Evolutionary conservation across 495 filamentous ascomycete genomes (phyloP), one percentile per base, ranked within the genome.

Genomic region (Xylaria acuta): DNA sequence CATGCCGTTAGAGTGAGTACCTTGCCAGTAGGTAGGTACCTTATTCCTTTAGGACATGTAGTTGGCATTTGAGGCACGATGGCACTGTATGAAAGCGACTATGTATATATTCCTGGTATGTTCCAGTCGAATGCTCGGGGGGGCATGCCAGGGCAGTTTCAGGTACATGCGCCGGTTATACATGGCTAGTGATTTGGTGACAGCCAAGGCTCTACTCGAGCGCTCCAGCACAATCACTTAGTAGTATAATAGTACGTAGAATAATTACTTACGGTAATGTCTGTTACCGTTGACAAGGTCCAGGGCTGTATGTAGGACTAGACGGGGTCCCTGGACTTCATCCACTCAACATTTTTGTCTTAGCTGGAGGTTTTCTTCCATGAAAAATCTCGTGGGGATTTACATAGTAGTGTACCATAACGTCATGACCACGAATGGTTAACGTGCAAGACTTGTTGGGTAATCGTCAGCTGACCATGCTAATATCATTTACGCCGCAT

Each of bases 141-240:
- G 30, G 25, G 32, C 47, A 54, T 67, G 65, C 65, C 65, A 67
- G 65, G 47, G 49, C 49, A 67, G 65, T 67, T 56, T 67, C 65
- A 67, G 49, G 65, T 43, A 54, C n/a, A 34, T 51, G 6, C 41
- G 49, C 12, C 30, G 41, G 45, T 16, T 30, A 54, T 36, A 12
- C 43, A 34, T 65, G 27, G 64, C 32, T 67, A 54, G 27, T 14
- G 1, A 53, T 11, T 22, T 40, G 36, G 12, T 32, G n/a, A 27
- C 22, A 30, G 60, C 60, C 60, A 64, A 43, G 38, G 38, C 20
- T 43, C 34, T 36, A n/a, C 58, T 9, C 7, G 9, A 60, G 30
- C 34, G 30, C 16, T 36, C 30, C 8, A 36, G 54, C n/a, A 27
- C 25, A 27, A 27, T 27, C n/a, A n/a, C n/a, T n/a, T 54, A 54